Base-by-base conservation (phyloP, 441 rosid genomes). In the Gossypium gossypioides region DNA sequence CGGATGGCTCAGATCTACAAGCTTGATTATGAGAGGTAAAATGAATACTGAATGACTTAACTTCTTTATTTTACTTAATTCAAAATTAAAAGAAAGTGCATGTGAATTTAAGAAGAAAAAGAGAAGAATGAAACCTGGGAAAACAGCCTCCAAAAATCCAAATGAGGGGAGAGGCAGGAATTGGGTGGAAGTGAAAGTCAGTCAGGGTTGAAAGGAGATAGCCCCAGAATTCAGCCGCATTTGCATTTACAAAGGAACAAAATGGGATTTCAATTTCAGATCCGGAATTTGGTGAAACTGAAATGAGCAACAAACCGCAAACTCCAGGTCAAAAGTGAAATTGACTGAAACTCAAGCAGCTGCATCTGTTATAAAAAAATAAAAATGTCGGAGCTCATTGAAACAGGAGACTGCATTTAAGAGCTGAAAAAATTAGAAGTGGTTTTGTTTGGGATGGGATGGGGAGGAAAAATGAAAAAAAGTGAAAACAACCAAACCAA, bases 1-100 rank as follows among this genome's bases (percentile, higher is more conserved):
- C 21, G 54, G 24, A 24, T 44, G 2, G 40, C 69, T 15, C 75
- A 66, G 81, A 78, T 78, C 81, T 74, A 68, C 34, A 67, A 55
- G 72, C 29, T 22, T 22, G 19, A 7, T 42, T 7, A 42, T 2
- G 16, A 24, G 55, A 55, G 59, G 7, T 10, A 42, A 21, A 58
- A 57, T 40, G 8, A 34, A 37, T 7, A 1, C 51, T 68, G 18
- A 32, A 42, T 9, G 37, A 32, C 1, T 32, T 0, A 32, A 32
- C 37, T 32, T 29, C 34, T 29, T 29, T 29, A 4, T 29, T 29
- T 29, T 29, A 29, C 34, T 29, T 29, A 29, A 29, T 29, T 29
- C 32, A 29, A 29, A 24, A 6, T 2, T 22, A 13, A 24, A 40
- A 64, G 22, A 13, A 21, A 21, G 10, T 58, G 37, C n/a, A 50